Percentiles rank a stretch among this genome's conserved stretches.
phyloP scores from a whole-genome alignment of 768 basidiomycete genomes.

The Naganishia vishniacii region DNA sequence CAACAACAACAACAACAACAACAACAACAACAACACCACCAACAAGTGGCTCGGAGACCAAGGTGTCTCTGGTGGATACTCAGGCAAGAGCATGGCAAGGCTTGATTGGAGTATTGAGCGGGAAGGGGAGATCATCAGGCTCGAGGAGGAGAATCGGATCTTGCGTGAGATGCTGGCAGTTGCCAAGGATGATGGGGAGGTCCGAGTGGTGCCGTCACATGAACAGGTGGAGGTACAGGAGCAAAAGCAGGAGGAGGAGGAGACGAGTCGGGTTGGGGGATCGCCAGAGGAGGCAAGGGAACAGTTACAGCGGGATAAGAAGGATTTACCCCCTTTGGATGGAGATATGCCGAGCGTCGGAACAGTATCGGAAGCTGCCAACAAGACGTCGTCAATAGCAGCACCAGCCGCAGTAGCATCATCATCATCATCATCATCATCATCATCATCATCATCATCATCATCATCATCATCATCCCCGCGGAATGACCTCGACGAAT shows the following conservation, averaged over 20 bases:
- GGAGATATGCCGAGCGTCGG: no score
- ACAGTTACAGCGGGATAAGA: no score
- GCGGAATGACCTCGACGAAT: background rate
- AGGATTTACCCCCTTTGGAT: no score
- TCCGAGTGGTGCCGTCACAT: background rate
- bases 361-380: no score
- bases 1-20: no score
- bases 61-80: slow-evolving; percentile 44
- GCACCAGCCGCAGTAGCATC: no score
- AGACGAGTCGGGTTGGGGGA: background rate
- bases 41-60: slow-evolving; percentile 35
- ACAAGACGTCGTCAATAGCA: no score
- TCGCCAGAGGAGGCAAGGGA: no score
- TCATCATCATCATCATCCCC: background rate
- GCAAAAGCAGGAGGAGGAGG: background rate
- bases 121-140: slow-evolving; percentile 74
- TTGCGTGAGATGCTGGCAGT: slow-evolving; percentile 72
- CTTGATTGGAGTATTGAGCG: slow-evolving; percentile 83
- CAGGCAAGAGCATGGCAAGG: slow-evolving; percentile 44
- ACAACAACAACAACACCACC: no score
- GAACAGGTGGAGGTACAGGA: background rate
- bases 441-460: no score
- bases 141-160: slow-evolving; percentile 76
- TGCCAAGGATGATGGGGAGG: slow-evolving; percentile 8
- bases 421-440: no score